A percentile compares a stretch with the other conserved stretches of the same genome.
phyloP scores from a whole-genome alignment of 306 rosid genomes.

The Sechiopsis laciniata region DNA sequence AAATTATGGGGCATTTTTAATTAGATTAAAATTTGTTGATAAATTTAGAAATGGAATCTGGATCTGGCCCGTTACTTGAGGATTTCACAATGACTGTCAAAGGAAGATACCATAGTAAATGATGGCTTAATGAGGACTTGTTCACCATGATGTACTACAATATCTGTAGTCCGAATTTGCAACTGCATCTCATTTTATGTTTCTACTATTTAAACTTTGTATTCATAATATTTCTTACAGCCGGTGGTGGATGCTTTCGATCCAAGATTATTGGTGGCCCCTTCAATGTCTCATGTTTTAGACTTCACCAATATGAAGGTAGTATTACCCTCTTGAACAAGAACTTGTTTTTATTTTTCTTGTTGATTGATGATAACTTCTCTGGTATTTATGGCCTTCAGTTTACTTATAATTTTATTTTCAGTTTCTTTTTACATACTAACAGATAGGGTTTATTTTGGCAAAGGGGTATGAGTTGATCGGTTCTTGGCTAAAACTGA shows the following conservation, averaged over 20 bases:
- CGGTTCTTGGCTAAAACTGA: too few species aligned
- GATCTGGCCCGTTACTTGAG: not conserved
- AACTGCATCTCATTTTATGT: not conserved
- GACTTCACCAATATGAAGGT: constrained; percentile 80
- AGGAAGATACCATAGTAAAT: not conserved
- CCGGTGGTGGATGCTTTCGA: constrained; percentile 99
- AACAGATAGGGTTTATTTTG: too few species aligned
- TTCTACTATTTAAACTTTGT: not conserved
- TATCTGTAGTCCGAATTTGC: not conserved
- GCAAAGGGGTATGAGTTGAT: too few species aligned
- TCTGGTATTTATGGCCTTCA: not conserved
- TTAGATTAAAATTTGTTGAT: not conserved
- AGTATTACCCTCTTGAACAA: constrained; percentile 7
- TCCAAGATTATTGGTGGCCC: constrained; percentile 82
- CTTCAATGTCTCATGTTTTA: constrained; percentile 66
- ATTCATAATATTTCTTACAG: constrained; percentile 32
- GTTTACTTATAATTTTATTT: not conserved
- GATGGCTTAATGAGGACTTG: not conserved
- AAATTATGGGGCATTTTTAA: not conserved
- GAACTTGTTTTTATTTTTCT: constrained; percentile 4
- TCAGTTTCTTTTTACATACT: not conserved
- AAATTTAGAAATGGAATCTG: not conserved
- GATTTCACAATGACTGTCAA: not conserved
- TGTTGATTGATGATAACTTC: not conserved
- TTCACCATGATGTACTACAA: not conserved